Evolutionary conservation across 352 stramenopile species (phyloP), one percentile per base, ranked within the genome.

Genomic region (Blastocystis sp.): DNA sequence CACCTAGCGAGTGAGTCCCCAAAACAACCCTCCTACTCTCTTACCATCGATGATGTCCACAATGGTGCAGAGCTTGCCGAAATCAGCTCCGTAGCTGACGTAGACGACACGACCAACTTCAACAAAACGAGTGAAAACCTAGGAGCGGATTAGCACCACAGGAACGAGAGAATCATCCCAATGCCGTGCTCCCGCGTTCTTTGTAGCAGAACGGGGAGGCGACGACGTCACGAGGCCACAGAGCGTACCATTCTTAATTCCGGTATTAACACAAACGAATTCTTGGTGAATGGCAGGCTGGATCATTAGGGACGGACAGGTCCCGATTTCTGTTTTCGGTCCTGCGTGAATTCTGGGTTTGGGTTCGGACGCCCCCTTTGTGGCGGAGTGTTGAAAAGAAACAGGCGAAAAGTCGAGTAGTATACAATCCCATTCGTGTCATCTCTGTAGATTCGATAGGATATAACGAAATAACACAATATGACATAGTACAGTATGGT

Each of bases 11-110:
- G 34, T 84, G 53, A 28, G 53, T 11, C 48, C 14, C 9, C 34
- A 7, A 10, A n/a, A 4, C 21, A 19, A 67, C 9, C 19, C 7
- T 53, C 4, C 7, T 84, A 84, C 93, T 89, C 96, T 98, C 93
- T 98, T 99, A 92, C 97, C 94, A 89, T 99, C 96, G 70, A 99
- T 95, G 84, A 99, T 96, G 91, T 99, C 97, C 91, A 99, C 97
- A 92, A 99, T 98, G 77, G 95, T 98, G 90, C 93, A 94, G 81
- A 99, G 94, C 93, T 98, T 99, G 90, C 96, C 96, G 65, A 93
- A 91, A 89, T 98, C 93, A 60, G 95, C 94, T 91, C 97, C 97
- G 91, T 98, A 99, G 94, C 98, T 99, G 90, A 99, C 95, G 62
- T 99, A 91, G 91, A 95, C 95, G 81, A 99, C 95, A 90, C 97